Evolutionary conservation across 2,329 filamentous ascomycete genomes (phyloP), one percentile per base, ranked within the genome.

Genomic region (Penicillium expansum): DNA sequence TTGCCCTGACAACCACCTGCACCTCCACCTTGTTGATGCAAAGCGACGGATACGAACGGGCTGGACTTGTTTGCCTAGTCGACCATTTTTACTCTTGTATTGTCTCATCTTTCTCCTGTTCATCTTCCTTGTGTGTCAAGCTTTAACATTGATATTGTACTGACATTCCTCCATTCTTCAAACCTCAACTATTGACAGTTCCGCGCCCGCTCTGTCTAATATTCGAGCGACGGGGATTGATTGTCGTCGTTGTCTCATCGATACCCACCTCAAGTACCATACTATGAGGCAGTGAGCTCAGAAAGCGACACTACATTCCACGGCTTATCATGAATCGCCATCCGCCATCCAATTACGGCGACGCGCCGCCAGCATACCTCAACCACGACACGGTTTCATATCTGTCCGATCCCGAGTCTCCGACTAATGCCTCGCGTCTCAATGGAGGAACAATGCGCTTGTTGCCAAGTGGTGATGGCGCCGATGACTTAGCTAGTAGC

Each of bases 361-460:
- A 79, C n/a, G 75, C 74, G 50, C 76, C 76, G 24, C 77, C 77
- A 22, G 71, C 74, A 6, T 78, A 79, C 62, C 53, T 63, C 42
- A 61, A 65, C 33, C 67, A 73, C 41, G 67, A 74, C 57, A 55
- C 70, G 50, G 42, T 62, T 13, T 69, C 70, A 13, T 67, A 67
- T 48, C 56, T 73, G 55, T 66, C 71, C 47, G 67, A 71, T 27
- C 56, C 66, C 48, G 64, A 73, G 37, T 70, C 71, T 29, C 66
- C 69, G 18, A 56, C 53, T 42, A 54, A 63, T 43, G 41, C 61
- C 35, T 24, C 63, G 32, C 67, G 70, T 41, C 69, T 69, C 13
- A 71, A 74, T 65, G 70, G 71, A 24, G 67, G 74, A 9, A 77
- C 78, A 0, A 76, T 80, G 76, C 74, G 78, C 37, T 63, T 81